Conservation (phyloP, 2,329 filamentous ascomycete species). For the Juglanconis oblonga region DNA sequence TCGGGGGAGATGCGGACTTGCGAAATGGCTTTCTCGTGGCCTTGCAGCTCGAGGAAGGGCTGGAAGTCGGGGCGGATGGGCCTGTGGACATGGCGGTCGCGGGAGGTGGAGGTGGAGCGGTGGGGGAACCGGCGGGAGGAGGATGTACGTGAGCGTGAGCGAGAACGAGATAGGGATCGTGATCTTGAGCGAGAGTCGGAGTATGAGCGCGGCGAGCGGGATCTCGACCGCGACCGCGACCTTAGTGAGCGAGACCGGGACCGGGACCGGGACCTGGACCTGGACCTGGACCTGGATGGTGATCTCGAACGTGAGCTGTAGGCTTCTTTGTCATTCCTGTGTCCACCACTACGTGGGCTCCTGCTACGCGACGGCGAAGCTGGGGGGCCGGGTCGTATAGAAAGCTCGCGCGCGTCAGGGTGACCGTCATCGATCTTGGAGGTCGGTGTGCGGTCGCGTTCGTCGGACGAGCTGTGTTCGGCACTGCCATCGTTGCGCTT, state of each 20-base stretch:
- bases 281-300: constrained; percentile 20
- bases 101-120: constrained; percentile 17
- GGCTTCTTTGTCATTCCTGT: constrained; percentile 6
- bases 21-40: constrained; percentile 76
- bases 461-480: constrained; percentile 44
- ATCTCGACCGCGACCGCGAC: constrained; percentile 30
- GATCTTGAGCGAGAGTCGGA: constrained; percentile 17
- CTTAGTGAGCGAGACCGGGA: constrained; percentile 21
- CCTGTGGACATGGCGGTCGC: constrained; percentile 35
- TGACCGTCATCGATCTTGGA: not conserved
- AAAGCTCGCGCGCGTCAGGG: constrained; percentile 21
- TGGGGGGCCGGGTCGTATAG: constrained; percentile 24
- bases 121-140: constrained; percentile 19
- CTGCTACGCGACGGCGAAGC: constrained; percentile 22
- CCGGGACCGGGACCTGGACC: constrained; percentile 23
- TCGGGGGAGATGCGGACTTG: constrained; percentile 90
- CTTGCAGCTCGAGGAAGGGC: constrained; percentile 67
- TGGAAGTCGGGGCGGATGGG: constrained; percentile 64
- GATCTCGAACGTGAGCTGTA: constrained; percentile 23
- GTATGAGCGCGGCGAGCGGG: constrained; percentile 25
- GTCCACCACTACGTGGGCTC: constrained; percentile 16
- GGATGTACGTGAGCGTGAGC: constrained; percentile 29
- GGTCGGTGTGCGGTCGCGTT: constrained; percentile 7
- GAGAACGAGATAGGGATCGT: constrained; percentile 28
- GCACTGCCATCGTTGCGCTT: constrained; percentile 39